Evolutionary conservation across 768 basidiomycete genomes (phyloP).

Genomic region (Termitomyces sp.): DNA sequence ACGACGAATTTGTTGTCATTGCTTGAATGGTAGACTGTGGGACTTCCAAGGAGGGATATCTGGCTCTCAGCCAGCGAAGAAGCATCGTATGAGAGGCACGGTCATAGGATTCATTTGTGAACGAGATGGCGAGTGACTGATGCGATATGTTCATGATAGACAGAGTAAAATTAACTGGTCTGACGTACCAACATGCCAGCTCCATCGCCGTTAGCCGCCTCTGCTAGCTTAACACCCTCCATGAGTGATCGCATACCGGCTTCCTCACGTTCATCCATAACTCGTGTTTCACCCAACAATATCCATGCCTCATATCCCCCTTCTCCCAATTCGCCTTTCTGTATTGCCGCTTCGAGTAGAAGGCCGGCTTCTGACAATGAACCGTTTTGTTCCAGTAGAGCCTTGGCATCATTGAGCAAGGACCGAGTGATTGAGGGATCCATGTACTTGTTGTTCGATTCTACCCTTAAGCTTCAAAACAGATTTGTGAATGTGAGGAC

Average conservation of each 20-base stretch:
- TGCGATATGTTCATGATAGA: slow-evolving; percentile 5
- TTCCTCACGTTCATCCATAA: slow-evolving; percentile 87
- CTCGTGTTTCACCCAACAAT: slow-evolving; percentile 82
- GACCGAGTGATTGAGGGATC: slow-evolving; percentile 43
- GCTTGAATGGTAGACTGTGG: slow-evolving; percentile 53
- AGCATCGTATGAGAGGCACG: slow-evolving; percentile 82
- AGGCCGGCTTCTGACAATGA: slow-evolving; percentile 84
- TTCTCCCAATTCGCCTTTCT: slow-evolving; percentile 73
- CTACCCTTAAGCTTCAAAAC: slow-evolving; percentile 28
- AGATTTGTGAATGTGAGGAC: neutral
- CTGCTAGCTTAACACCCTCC: slow-evolving; percentile 66
- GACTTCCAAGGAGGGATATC: slow-evolving; percentile 53
- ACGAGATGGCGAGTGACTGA: slow-evolving; percentile 92
- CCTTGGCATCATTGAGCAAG: slow-evolving; percentile 72
- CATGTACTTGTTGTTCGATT: slow-evolving; percentile 67
- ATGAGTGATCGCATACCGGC: slow-evolving; percentile 74
- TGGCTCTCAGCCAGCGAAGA: slow-evolving; percentile 75
- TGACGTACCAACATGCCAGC: slow-evolving; percentile 68
- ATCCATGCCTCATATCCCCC: slow-evolving; percentile 91
- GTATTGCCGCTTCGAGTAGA: slow-evolving; percentile 87
- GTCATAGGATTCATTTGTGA: slow-evolving; percentile 92
- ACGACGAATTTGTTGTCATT: slow-evolving; percentile 52
- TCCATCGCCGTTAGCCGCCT: slow-evolving; percentile 57
- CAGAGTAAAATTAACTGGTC: neutral
- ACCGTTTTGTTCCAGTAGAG: slow-evolving; percentile 71